Conservation (phyloP, 805 yeast genomes). For the Maudiozyma saulgeensis region DNA sequence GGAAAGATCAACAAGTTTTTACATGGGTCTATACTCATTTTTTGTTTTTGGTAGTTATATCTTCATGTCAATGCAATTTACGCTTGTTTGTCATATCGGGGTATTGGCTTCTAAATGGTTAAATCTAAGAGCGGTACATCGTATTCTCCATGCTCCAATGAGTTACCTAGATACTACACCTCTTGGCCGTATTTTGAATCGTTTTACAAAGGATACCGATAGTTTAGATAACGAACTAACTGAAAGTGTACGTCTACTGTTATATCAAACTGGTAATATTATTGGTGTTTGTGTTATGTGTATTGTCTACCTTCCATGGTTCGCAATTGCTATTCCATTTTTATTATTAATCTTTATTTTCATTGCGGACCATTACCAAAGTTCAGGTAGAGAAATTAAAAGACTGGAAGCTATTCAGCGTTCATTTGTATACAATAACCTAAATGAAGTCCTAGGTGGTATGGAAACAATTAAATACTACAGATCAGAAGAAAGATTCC, state of each 20-base stretch:
- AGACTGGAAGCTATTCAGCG: slow-evolving; percentile 44
- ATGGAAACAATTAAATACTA: slow-evolving; percentile 40
- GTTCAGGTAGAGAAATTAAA: slow-evolving; percentile 42
- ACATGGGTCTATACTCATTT: slow-evolving; percentile 70
- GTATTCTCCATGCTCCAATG: slow-evolving; percentile 71
- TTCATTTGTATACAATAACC: slow-evolving; percentile 42
- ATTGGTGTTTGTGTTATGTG: slow-evolving; percentile 60
- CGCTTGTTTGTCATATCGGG: slow-evolving; percentile 32
- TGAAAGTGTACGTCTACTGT: slow-evolving; percentile 55
- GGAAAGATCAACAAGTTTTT: slow-evolving; percentile 41
- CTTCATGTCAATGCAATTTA: slow-evolving; percentile 32
- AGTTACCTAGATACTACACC: slow-evolving; percentile 79
- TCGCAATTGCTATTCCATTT: slow-evolving; percentile 61
- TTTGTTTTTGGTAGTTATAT: slow-evolving; percentile 40
- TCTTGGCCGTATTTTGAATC: slow-evolving; percentile 72
- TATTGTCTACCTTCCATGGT: slow-evolving; percentile 68
- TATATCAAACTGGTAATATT: slow-evolving; percentile 45
- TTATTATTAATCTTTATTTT: slow-evolving; percentile 37
- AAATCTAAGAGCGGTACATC: slow-evolving; percentile 51
- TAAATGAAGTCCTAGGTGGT: slow-evolving; percentile 42
- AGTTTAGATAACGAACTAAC: slow-evolving; percentile 71
- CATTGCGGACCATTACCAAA: slow-evolving; percentile 38
- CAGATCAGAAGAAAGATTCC: slow-evolving; percentile 30
- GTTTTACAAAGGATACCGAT: slow-evolving; percentile 85
- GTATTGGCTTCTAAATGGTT: slow-evolving; percentile 43